These are phyloP conservation scores for Phytophthora ohioensis DNA, from an alignment of 352 stramenopile genomes.

Conservation along the genomic window DNA sequence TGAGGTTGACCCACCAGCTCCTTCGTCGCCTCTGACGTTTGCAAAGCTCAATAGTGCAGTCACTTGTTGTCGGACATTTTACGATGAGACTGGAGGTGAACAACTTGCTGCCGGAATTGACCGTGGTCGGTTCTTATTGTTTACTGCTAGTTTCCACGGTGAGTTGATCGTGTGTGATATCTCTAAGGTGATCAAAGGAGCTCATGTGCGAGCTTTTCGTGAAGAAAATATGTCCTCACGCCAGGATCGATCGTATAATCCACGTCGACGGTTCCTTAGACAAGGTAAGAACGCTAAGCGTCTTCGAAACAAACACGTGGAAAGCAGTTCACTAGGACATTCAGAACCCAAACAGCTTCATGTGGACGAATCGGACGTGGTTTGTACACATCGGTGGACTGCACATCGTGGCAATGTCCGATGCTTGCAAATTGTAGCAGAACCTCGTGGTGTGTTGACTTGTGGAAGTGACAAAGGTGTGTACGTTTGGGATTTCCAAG, in stretches of 20 bases:
- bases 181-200: slow-evolving; percentile 52
- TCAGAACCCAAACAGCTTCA: slow-evolving; percentile 24
- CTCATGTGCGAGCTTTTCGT: slow-evolving; percentile 56
- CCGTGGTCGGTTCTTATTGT: slow-evolving; percentile 55
- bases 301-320: slow-evolving; percentile 44
- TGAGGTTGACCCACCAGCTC: neutral
- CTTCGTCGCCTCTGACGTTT: slow-evolving; percentile 30
- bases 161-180: slow-evolving; percentile 65
- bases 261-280: slow-evolving; percentile 68
- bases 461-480: slow-evolving; percentile 73
- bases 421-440: slow-evolving; percentile 61
- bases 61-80: slow-evolving; percentile 64
- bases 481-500: slow-evolving; percentile 67
- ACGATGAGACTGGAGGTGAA: slow-evolving; percentile 70
- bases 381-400: slow-evolving; percentile 57
- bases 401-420: slow-evolving; percentile 64
- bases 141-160: slow-evolving; percentile 50
- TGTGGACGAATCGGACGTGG: slow-evolving; percentile 45
- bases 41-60: slow-evolving; percentile 43
- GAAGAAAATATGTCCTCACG: slow-evolving; percentile 67
- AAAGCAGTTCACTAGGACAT: slow-evolving; percentile 7
- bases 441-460: slow-evolving; percentile 64
- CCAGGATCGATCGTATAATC: slow-evolving; percentile 74
- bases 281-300: slow-evolving; percentile 73
- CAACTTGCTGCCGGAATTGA: slow-evolving; percentile 57